Percentiles rank a stretch among this genome's conserved stretches.
Evolutionary conservation across 768 basidiomycete species (phyloP).

Genomic region (Lactarius quietus): DNA sequence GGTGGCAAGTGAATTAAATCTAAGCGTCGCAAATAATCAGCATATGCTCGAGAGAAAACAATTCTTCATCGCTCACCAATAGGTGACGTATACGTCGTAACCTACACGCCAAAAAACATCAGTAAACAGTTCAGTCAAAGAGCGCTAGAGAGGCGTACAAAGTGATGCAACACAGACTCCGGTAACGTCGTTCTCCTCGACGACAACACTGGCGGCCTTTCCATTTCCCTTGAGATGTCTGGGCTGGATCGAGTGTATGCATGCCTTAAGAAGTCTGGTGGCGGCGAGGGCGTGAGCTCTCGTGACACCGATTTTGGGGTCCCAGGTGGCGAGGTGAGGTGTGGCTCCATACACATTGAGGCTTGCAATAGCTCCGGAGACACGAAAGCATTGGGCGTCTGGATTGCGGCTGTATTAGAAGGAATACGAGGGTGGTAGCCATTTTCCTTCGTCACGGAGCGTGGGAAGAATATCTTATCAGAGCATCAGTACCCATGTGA

Average conservation of each 20-base stretch:
- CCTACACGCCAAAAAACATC: constrained; percentile 26
- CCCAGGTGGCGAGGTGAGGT: not conserved
- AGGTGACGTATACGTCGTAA: constrained; percentile 39
- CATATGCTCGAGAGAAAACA: not conserved
- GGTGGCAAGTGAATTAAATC: constrained; percentile 15
- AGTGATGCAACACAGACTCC: constrained; percentile 30
- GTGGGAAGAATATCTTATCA: constrained; percentile 71
- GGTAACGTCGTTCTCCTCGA: constrained; percentile 15
- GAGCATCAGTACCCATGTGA: not conserved
- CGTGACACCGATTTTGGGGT: constrained; percentile 4
- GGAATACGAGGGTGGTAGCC: constrained; percentile 51
- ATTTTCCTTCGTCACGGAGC: constrained; percentile 60
- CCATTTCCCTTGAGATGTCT: constrained; percentile 6
- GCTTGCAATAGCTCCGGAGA: constrained; percentile 3
- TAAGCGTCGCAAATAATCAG: not conserved
- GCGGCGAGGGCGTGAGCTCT: constrained; percentile 3
- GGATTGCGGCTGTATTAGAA: constrained; percentile 23
- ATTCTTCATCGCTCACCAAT: constrained; percentile 31
- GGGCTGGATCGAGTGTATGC: not conserved
- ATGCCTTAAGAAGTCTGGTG: not conserved
- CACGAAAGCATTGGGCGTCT: constrained; percentile 18
- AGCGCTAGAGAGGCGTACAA: constrained; percentile 29
- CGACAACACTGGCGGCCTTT: not conserved
- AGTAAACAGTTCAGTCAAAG: not conserved
- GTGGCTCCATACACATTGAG: not conserved